Evolutionary conservation across 2,329 filamentous ascomycete species (phyloP).

Genomic region (Penicillium vulpinum): DNA sequence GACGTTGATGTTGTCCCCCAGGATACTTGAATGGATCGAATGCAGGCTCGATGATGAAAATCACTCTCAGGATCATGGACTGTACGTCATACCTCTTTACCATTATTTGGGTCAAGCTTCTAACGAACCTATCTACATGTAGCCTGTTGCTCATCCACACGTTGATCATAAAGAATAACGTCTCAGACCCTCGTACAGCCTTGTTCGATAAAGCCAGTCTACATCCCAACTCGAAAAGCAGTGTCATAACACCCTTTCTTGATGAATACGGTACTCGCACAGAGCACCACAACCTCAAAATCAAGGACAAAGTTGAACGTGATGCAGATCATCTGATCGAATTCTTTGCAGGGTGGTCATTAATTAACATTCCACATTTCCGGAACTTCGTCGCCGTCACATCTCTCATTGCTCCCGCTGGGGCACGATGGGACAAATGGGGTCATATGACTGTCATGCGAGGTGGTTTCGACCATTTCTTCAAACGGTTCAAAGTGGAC

Average conservation of each 20-base stretch:
- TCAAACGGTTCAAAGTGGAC: slow-evolving; percentile 1
- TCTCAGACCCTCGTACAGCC: slow-evolving; percentile 10
- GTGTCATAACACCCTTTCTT: slow-evolving; percentile 33
- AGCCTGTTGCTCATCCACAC: slow-evolving; percentile 10
- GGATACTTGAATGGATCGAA: slow-evolving; percentile 37
- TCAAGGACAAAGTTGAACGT: slow-evolving; percentile 28
- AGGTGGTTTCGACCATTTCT: neutral
- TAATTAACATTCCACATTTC: slow-evolving; percentile 34
- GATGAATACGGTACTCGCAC: slow-evolving; percentile 31
- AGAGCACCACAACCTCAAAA: slow-evolving; percentile 22
- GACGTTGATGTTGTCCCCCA: slow-evolving; percentile 43
- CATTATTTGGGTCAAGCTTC: neutral
- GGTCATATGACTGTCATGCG: slow-evolving; percentile 12
- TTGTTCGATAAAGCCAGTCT: slow-evolving; percentile 20
- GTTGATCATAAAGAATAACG: slow-evolving; percentile 30
- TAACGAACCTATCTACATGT: neutral
- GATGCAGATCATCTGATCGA: slow-evolving; percentile 41
- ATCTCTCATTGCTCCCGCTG: neutral
- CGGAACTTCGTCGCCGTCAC: slow-evolving; percentile 34
- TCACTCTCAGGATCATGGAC: neutral
- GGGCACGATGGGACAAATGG: slow-evolving; percentile 14
- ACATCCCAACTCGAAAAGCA: slow-evolving; percentile 24
- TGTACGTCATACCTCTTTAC: slow-evolving; percentile 4
- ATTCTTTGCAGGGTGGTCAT: slow-evolving; percentile 41
- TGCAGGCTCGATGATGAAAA: slow-evolving; percentile 21